phyloP scores from a whole-genome alignment of 2,329 filamentous ascomycete species.

The Penicillium aurantiogriseum region DNA sequence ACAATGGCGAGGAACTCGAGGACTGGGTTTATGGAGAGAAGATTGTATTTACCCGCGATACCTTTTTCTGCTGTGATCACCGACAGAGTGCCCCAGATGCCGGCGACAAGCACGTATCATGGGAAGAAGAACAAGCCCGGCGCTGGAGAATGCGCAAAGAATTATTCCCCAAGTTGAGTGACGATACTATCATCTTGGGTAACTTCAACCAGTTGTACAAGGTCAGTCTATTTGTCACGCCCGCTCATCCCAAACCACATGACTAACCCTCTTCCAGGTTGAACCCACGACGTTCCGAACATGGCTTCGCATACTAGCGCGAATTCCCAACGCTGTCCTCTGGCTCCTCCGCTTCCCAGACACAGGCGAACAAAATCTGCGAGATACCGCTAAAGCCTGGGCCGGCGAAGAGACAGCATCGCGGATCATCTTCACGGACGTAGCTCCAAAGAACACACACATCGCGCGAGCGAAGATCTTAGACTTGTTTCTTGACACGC shows the following conservation, averaged over 20 bases:
- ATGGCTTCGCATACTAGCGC: slow-evolving; percentile 87
- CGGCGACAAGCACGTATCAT: slow-evolving; percentile 65
- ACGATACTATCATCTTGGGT: slow-evolving; percentile 85
- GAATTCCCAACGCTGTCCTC: slow-evolving; percentile 80
- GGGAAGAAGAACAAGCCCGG: slow-evolving; percentile 77
- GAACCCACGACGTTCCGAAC: slow-evolving; percentile 94
- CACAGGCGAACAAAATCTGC: slow-evolving; percentile 80
- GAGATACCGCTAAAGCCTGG: slow-evolving; percentile 77
- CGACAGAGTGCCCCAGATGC: slow-evolving; percentile 80
- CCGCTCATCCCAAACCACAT: background rate
- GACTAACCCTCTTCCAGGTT: slow-evolving; percentile 60
- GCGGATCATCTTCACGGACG: slow-evolving; percentile 91
- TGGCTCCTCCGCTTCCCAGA: slow-evolving; percentile 98
- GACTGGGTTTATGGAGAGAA: slow-evolving; percentile 97
- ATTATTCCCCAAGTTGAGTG: slow-evolving; percentile 76
- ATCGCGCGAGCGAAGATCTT: slow-evolving; percentile 89
- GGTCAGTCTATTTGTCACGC: slow-evolving; percentile 51
- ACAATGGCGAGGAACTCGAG: slow-evolving; percentile 67
- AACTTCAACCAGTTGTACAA: slow-evolving; percentile 99
- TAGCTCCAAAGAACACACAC: slow-evolving; percentile 90
- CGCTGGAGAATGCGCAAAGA: slow-evolving; percentile 93
- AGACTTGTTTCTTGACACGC: slow-evolving; percentile 93
- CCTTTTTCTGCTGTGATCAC: slow-evolving; percentile 98
- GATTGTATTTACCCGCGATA: slow-evolving; percentile 89
- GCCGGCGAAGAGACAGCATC: slow-evolving; percentile 79